Base-by-base conservation (phyloP, 2,329 filamentous ascomycete genomes). In the Fusarium mexicanum region DNA sequence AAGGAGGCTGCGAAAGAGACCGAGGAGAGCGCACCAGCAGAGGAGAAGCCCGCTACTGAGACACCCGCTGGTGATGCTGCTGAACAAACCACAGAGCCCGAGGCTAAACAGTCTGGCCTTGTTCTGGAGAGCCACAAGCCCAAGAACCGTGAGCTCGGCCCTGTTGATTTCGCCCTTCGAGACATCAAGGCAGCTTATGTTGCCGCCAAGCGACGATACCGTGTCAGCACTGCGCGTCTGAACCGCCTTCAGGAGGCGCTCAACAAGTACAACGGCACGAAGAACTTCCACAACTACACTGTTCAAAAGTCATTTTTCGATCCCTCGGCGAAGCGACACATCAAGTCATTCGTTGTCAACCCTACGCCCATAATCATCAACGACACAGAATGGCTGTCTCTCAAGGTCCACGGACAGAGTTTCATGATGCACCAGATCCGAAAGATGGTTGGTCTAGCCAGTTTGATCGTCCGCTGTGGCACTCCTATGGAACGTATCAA, bases 341-440 rank as follows among this genome's bases (percentile, higher is more conserved):
- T 99, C 86, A 96, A 95, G 81, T 96, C 94, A 6, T 99, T 99
- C 85, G 87, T 92, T 43, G 92, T 94, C 66, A 93, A 94, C 81
- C 85, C 86, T 7, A 86, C 89, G 59, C 94, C 95, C 2, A 92
- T 98, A 79, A 90, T 95, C 79, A 97, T 97, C 83, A 91, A 94
- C 81, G 91, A 96, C 80, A 98, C 95, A 4, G 93, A 99, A 85
- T 99, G 96, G 96, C 87, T 99, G 9, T 96, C 93, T 48, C 87
- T 98, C 75, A 98, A 97, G 81, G 95, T 99, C 31, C 96, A 99
- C 83, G 96, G 96, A 0, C 96, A 99, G 84, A 96, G 93, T 80
- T 99, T 99, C 88, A 99, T 99, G 96, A 99, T 99, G 96, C 96
- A 99, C 83, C 96, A 99, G 85, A 99, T 99, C 83, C 92, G 96